Base-by-base conservation (phyloP, 2,329 filamentous ascomycete species). In the Fusarium sp. region DNA sequence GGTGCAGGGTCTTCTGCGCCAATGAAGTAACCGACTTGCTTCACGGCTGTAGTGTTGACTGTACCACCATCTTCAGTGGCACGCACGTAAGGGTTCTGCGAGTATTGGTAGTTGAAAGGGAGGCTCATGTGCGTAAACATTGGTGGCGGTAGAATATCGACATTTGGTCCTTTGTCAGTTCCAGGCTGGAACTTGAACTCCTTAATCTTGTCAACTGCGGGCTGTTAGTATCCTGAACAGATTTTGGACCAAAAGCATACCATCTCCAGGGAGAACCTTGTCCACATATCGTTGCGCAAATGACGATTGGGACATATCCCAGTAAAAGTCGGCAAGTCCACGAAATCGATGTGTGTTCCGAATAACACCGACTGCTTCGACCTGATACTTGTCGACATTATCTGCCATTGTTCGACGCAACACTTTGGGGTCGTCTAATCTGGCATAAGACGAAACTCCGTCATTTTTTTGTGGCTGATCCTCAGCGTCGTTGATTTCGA, bases 281-380 rank as follows among this genome's bases (percentile, higher is more conserved):
- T 95, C 87, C 58, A 89, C 87, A 64, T 98, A 90, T 66, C 91
- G 89, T 36, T 87, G 87, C 77, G 95, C 90, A 80, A 97, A 93
- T 0, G 88, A 84, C 50, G 91, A 92, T 39, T 88, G 87, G 20
- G 87, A 86, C 56, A 92, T 91, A 28, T 93, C 90, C 82, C 92
- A 95, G 77, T 97, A 94, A 78, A 97, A 97, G 81, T 98, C 95
- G 14, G 94, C 92, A 72, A 97, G 86, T 87, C 91, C 91, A 79
- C 95, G 90, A 81, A 97, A 99, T 41, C 95, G 90, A 85, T 98
- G 95, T 2, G 92, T 96, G 74, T 93, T 90, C 61, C 91, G 89
- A 68, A 98, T 89, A 26, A 90, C 82, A 13, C 94, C 94, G 7
- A 95, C 87, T 3, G 91, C 87, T 74, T 95, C 90, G 35, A 94